A percentile compares a stretch with the other conserved stretches of the same genome.
Conservation (phyloP, 352 stramenopile genomes). For the Pythium oligandrum region DNA sequence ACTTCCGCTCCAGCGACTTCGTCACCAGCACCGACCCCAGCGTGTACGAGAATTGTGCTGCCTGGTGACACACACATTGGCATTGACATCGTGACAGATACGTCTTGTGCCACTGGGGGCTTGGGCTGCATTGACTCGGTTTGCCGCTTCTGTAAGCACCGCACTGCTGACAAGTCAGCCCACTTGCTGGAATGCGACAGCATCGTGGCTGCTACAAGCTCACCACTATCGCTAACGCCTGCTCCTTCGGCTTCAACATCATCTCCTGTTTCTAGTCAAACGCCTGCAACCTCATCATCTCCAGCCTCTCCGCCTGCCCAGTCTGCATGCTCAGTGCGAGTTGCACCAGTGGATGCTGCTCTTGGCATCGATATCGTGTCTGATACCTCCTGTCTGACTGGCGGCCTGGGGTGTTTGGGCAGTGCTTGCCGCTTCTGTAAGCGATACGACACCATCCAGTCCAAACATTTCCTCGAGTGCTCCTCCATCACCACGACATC, state of each 20-base stretch:
- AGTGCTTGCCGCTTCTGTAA: slow-evolving; percentile 11
- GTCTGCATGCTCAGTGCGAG: not conserved
- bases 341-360: not conserved
- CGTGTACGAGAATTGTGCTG: too few species aligned
- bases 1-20: too few species aligned
- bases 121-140: slow-evolving; percentile 6
- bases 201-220: not conserved
- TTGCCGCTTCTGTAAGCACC: slow-evolving; percentile 11
- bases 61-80: too few species aligned
- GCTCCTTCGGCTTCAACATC: too few species aligned
- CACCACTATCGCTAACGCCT: too few species aligned
- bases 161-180: not conserved
- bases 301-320: too few species aligned
- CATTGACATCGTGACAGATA: slow-evolving; percentile 4
- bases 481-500: not conserved
- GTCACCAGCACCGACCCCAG: too few species aligned
- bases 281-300: too few species aligned
- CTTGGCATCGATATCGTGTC: slow-evolving; percentile 6
- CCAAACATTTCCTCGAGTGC: not conserved
- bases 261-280: too few species aligned
- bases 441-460: slow-evolving; percentile 4
- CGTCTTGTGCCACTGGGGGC: slow-evolving; percentile 2
- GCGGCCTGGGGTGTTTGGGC: slow-evolving; percentile 10
- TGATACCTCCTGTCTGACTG: slow-evolving; percentile 8
- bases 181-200: not conserved